Evolutionary conservation across 2,329 filamentous ascomycete genomes (phyloP), one percentile per base, ranked within the genome.

Genomic region (Lachnellula cervina): DNA sequence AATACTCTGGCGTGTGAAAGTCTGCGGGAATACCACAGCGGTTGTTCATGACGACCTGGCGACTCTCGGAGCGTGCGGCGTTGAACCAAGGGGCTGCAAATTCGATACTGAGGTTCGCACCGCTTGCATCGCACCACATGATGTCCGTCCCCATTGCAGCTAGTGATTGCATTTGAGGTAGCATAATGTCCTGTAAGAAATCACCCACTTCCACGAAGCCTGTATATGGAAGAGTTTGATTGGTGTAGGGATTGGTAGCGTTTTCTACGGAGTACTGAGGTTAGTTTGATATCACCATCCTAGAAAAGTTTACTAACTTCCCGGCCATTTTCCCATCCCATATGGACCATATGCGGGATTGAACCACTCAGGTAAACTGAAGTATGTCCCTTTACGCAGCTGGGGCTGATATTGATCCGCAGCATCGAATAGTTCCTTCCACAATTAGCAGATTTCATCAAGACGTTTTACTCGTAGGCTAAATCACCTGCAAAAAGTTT

Each of bases 1-100:
- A 70, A 65, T 83, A 84, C 64, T 84, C 81, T 1, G 81, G 81
- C 1, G 80, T 84, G 64, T 83, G 80, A 61, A 82, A 83, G 69
- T 84, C 80, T 14, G 69, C 70, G 0, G 78, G 72, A 0, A 80
- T 65, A 6, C 81, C 81, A 65, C 81, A 84, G 16, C 81, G 78
- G 51, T 74, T 74, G 67, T 84, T 81, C 61, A 82, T 76, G 2
- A 75, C 66, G 1, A 82, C 79, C 61, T 82, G 76, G 0, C 74
- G 71, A 49, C 73, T 71, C 16, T 75, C 57, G 0, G 59, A 56
- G 2, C 68, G 66, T 6, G 73, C 70, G 49, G 58, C 60, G 61
- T 74, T 74, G 66, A 69, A 76, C 75, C 73, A 78, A 3, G 46
- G 51, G 2, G 72, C 64, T 0, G 71, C 72, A 58, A 77, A 76